Evolutionary conservation across 2,329 filamentous ascomycete species (phyloP), one percentile per base, ranked within the genome.

Genomic region (Colletotrichum shisoi): DNA sequence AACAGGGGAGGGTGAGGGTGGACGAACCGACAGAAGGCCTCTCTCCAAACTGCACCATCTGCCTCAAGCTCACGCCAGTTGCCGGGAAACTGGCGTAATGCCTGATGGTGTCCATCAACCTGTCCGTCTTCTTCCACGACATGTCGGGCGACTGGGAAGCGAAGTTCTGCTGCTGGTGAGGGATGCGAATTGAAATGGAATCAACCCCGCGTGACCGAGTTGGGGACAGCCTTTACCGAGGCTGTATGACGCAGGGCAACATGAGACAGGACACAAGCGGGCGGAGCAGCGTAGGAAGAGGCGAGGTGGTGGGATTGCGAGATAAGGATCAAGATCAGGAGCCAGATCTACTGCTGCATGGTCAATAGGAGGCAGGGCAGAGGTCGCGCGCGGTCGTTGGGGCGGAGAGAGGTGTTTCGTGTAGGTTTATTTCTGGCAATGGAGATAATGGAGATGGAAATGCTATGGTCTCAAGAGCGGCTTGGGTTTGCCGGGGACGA

Each of bases 21-120:
- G 64, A 79, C 85, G 75, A 83, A 95, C 92, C 93, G 73, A 89
- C 92, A 17, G 94, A 97, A 60, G 94, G 94, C 78, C 89, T 92
- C 83, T 97, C 93, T 76, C 94, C 94, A 79, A 98, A 98, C 79
- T 98, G 94, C 67, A 98, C 94, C 95, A 99, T 99, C 85, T 99
- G 95, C 78, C 95, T 88, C 80, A 99, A 85, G 78, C 94, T 97
- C 74, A 96, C 92, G 75, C 95, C 95, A 15, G 95, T 99, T 69
- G 95, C 95, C 71, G 95, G 95, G 80, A 98, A 99, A 80, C 89
- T 93, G 79, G 93, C 92, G 86, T 97, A 97, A 82, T 97, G 93
- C 80, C 91, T 89, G 89, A 97, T 97, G 84, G 91, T 97, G 74
- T 95, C 91, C 92, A 97, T 95, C 89, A 98, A 82, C 82, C 88